Conservation (phyloP, 306 rosid genomes). For the Malus fusca region DNA sequence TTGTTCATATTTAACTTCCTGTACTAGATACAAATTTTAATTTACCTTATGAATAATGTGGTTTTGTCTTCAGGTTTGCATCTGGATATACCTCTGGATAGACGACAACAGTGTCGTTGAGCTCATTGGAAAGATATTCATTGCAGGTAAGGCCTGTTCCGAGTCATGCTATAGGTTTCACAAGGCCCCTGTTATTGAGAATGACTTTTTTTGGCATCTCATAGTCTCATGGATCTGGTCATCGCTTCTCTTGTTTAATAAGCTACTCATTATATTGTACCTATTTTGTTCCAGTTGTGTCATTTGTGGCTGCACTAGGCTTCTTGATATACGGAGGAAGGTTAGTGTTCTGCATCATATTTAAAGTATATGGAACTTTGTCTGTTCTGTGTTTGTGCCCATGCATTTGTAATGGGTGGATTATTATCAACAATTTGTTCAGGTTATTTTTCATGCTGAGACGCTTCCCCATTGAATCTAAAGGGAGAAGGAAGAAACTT, state of each 20-base stretch:
- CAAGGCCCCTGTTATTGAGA: neutral
- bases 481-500: constrained; percentile 97
- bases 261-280: neutral
- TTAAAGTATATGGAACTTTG: constrained; percentile 10
- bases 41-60: constrained; percentile 7
- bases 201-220: constrained; percentile 13
- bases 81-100: constrained; percentile 86
- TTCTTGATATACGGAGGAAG: constrained; percentile 96
- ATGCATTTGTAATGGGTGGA: neutral
- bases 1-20: constrained; percentile 1
- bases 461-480: constrained; percentile 95
- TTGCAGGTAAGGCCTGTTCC: constrained; percentile 67
- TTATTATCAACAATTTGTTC: constrained; percentile 7
- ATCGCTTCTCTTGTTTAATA: neutral
- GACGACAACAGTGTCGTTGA: constrained; percentile 49
- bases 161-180: constrained; percentile 6
- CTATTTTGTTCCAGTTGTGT: constrained; percentile 44
- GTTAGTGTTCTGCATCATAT: constrained; percentile 41
- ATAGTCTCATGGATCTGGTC: neutral
- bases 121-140: constrained; percentile 63
- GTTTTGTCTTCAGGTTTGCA: constrained; percentile 53
- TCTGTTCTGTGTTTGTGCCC: constrained; percentile 8
- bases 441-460: constrained; percentile 96
- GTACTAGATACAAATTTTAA: neutral
- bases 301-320: constrained; percentile 84